Evolutionary conservation across 169 alveolate genomes (phyloP), one percentile per base, ranked within the genome.

Genomic region (Plasmodium vinckei): DNA sequence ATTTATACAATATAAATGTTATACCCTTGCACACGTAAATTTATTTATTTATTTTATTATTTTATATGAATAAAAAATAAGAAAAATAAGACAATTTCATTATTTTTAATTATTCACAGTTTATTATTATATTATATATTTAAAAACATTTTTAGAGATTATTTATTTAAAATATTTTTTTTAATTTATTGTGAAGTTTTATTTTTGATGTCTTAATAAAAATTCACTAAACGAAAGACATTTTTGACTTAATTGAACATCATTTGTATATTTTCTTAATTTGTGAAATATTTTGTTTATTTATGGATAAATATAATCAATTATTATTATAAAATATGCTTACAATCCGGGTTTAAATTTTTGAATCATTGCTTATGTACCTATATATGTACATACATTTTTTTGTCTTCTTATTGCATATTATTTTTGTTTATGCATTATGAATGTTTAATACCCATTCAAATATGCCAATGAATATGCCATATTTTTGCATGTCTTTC

Each of bases 1-100:
- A 17, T 44, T 61, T 57, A 13, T 39, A 53, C 59, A 70, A 86
- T 63, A 69, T 59, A 72, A 86, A 69, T 73, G 84, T 54, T 69
- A 86, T 57, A 63, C 33, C 73, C 59, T 21, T 72, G 86, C 87
- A 72, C 77, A 86, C 87, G 87, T 70, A 70, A 59, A 69, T 21
- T 23, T 64, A 64, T 64, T 23, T 64, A 64, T 64, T 72, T 72
- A 53, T 54, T 23, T 44, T 25, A 42, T 82, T 82, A 15, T 68
- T 65, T 60, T 59, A 19, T 79, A 53, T 61, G 25, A 21, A 68
- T 19, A 82, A 68, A 77, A 82, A 82, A 33, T 4, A 65, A 42
- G 67, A 59, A 9, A 46, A 23, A 73, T 15, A 47, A 19, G 19
- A 54, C 51, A 25, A 27, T 47, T 82, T 59, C 25, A 56, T 56